Base-by-base conservation (phyloP, 2,329 filamentous ascomycete genomes). In the Acrocalymma vagum region DNA sequence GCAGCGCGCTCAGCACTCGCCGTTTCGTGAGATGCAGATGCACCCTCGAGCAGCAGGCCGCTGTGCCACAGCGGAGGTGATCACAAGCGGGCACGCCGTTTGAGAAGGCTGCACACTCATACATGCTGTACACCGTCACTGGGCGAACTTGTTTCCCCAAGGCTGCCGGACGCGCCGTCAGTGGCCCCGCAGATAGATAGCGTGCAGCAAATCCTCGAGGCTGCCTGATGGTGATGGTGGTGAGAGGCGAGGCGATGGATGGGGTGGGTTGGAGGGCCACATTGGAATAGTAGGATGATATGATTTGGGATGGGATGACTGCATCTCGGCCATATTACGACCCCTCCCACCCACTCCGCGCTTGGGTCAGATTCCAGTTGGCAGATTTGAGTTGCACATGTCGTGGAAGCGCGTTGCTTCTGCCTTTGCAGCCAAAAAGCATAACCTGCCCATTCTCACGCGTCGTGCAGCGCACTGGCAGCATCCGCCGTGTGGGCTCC, bases 11-110 rank as follows among this genome's bases (percentile, higher is more conserved):
- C 38, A 33, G 22, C 29, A 22, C 43, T 28, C 45, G 45, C 51
- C 33, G 60, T 61, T 37, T 51, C 58, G 53, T 55, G 42, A 52
- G 52, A 55, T 48, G 45, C 44, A 39, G 44, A 53, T 57, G 55
- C 55, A 56, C 53, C 53, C 58, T 47, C 45, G 37, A 29, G 40
- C n/a, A n/a, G 25, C 42, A 47, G 40, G 20, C 60, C 49, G 50
- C 52, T 28, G 62, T 65, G 60, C 61, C 59, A 66, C 63, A 29
- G 31, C 50, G 37, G 44, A 27, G 40, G 40, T 44, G 30, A 48
- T 45, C 42, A 48, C 51, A 51, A 39, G 41, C 52, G 38, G 46
- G 41, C 55, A 45, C 43, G 48, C 46, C 30, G 46, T 38, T 25
- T n/a, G n/a, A n/a, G n/a, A n/a, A n/a, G n/a, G n/a, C n/a, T n/a